Percentiles rank a stretch among this genome's conserved stretches.
Evolutionary conservation across 768 basidiomycete genomes (phyloP).

Genomic region (Hypholoma sublateritium): DNA sequence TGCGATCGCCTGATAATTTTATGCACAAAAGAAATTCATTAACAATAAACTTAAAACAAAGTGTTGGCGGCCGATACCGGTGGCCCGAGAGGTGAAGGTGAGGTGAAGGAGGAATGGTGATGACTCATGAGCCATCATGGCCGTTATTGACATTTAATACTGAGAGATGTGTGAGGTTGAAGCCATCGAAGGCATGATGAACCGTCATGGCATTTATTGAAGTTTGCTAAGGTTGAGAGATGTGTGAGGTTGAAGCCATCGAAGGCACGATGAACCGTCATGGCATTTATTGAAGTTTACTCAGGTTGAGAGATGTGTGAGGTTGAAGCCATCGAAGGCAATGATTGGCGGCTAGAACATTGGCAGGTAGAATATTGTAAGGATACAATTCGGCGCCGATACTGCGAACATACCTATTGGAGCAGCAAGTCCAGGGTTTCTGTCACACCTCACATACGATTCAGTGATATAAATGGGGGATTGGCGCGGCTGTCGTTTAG

Average conservation of each 20-base stretch:
- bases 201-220: not conserved
- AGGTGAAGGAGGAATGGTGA: not conserved
- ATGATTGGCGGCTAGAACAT: conserved; percentile 13
- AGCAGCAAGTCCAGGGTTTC: too few species aligned
- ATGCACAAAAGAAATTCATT: conserved; percentile 78
- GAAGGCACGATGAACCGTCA: conserved; percentile 5
- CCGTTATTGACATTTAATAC: not conserved
- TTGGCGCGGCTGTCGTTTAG: too few species aligned
- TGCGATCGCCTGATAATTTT: conserved; percentile 86
- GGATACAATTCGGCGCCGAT: too few species aligned
- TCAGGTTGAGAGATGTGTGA: not conserved
- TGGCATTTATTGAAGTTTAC: not conserved
- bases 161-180: not conserved
- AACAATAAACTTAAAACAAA: too few species aligned
- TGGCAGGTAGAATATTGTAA: too few species aligned
- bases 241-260: not conserved
- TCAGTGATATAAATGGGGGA: too few species aligned
- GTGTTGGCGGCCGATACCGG: conserved; percentile 25
- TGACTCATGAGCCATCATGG: not conserved
- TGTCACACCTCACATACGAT: too few species aligned
- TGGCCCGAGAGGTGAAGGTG: conserved; percentile 8
- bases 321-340: conserved; percentile 4
- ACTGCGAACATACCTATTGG: too few species aligned
- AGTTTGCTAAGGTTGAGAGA: not conserved
- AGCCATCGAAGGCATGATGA: conserved; percentile 5